Evolutionary conservation across 169 alveolate species (phyloP).

Genomic region (Sarcocystis neurona): DNA sequence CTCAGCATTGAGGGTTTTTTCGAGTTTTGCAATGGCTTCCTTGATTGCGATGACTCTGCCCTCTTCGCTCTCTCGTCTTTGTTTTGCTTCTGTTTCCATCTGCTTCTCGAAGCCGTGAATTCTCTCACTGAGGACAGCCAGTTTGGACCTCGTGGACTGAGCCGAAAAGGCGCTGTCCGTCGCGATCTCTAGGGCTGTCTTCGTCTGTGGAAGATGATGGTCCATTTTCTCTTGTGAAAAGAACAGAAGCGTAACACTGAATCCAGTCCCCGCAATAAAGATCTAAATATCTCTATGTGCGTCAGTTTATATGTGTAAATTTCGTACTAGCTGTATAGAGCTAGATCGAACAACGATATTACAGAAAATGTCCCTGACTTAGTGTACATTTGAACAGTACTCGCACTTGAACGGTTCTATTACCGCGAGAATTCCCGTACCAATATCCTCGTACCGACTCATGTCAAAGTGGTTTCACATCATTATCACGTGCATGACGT

Average conservation of each 20-base stretch:
- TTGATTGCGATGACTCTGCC: constrained; percentile 33
- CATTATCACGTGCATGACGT: too few species aligned
- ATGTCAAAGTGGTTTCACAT: too few species aligned
- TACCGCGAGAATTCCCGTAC: too few species aligned
- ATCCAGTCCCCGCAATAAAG: too few species aligned
- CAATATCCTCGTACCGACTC: too few species aligned
- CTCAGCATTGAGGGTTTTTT: constrained; percentile 63
- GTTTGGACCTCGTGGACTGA: constrained; percentile 53
- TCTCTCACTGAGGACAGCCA: constrained; percentile 53
- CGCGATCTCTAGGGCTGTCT: not conserved
- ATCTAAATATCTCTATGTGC: too few species aligned
- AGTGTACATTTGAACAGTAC: too few species aligned
- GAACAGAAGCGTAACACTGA: not conserved
- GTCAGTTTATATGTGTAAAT: too few species aligned
- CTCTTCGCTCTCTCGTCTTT: constrained; percentile 66
- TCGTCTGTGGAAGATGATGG: constrained; percentile 2
- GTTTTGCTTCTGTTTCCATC: constrained; percentile 54
- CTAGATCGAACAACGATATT: too few species aligned
- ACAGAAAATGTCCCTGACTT: too few species aligned
- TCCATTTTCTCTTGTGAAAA: not conserved
- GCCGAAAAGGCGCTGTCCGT: not conserved
- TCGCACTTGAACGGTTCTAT: too few species aligned
- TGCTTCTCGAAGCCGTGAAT: constrained; percentile 61
- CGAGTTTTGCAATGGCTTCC: constrained; percentile 63
- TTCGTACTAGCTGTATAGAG: not conserved